A percentile compares a stretch with the other conserved stretches of the same genome.
Conservation (phyloP, 495 filamentous ascomycete genomes). For the Saxispiralis lemnorum region DNA sequence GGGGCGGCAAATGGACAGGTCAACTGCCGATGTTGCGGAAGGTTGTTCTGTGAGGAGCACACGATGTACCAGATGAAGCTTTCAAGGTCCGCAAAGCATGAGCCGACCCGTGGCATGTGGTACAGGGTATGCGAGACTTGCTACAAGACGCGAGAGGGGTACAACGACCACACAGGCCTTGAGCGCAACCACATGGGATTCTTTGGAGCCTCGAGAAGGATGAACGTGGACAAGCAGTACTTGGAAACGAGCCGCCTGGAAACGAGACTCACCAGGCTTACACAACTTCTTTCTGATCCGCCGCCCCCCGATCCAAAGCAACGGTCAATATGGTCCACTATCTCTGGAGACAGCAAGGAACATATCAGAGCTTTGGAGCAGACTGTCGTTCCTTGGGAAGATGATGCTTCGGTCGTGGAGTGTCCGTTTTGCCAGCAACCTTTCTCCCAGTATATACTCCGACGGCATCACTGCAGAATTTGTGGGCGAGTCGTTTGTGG, state of each 20-base stretch:
- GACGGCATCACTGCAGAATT: slow-evolving; percentile 84
- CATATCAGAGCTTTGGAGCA: slow-evolving; percentile 70
- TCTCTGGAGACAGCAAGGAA: slow-evolving; percentile 39
- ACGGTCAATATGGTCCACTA: slow-evolving; percentile 38
- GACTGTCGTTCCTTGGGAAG: slow-evolving; percentile 84
- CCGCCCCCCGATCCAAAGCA: slow-evolving; percentile 38
- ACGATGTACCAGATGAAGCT: slow-evolving; percentile 99
- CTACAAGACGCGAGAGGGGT: slow-evolving; percentile 88
- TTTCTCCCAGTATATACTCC: slow-evolving; percentile 73
- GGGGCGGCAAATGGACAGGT: slow-evolving; percentile 65
- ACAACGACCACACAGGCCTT: slow-evolving; percentile 53
- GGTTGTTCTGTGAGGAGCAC: slow-evolving; percentile 90
- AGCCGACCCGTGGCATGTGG: slow-evolving; percentile 85
- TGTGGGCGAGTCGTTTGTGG: slow-evolving; percentile 87
- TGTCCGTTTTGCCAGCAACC: slow-evolving; percentile 94
- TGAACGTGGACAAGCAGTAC: slow-evolving; percentile 62
- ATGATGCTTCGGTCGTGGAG: slow-evolving; percentile 58
- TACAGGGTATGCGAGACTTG: slow-evolving; percentile 93
- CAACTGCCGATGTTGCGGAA: slow-evolving; percentile 84
- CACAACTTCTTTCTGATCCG: slow-evolving; percentile 57
- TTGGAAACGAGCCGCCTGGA: slow-evolving; percentile 79
- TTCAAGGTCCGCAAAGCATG: slow-evolving; percentile 72
- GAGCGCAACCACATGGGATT: slow-evolving; percentile 48
- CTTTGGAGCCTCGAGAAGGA: slow-evolving; percentile 52
- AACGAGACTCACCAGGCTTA: slow-evolving; percentile 78